These are phyloP conservation scores for Saccharomyces hybrid DNA, from an alignment of 1,139 yeast genomes.

Conservation along the genomic window DNA sequence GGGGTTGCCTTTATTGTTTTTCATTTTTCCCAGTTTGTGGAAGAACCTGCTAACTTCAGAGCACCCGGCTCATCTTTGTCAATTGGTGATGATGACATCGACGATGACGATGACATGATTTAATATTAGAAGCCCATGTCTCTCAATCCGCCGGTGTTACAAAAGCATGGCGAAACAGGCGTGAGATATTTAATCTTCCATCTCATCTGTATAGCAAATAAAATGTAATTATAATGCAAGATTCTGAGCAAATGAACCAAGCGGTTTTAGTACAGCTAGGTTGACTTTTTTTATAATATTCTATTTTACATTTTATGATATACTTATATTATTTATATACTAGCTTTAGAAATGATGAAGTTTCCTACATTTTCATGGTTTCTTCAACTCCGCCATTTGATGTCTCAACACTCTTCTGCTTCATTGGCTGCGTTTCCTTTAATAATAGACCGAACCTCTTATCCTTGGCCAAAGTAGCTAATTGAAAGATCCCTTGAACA, in stretches of 20 bases:
- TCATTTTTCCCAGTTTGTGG: constrained; percentile 74
- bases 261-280: not conserved
- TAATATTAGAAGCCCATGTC: constrained; percentile 3
- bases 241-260: not conserved
- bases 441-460: constrained; percentile 58
- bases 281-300: not conserved
- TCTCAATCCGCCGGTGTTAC: not conserved
- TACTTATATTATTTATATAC: not conserved
- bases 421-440: constrained; percentile 54
- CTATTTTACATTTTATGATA: constrained; percentile 1
- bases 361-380: constrained; percentile 2
- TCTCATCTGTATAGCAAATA: not conserved
- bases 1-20: constrained; percentile 55
- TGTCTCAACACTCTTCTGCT: constrained; percentile 22
- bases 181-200: not conserved
- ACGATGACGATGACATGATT: constrained; percentile 19
- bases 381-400: constrained; percentile 6
- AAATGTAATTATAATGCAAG: not conserved
- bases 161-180: not conserved
- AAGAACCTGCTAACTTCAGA: constrained; percentile 32
- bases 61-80: constrained; percentile 20
- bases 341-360: not conserved
- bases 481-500: constrained; percentile 44
- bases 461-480: constrained; percentile 55
- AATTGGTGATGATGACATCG: constrained; percentile 22